Conservation (phyloP, 805 yeast genomes). For the Dipodascus geniculatus region DNA sequence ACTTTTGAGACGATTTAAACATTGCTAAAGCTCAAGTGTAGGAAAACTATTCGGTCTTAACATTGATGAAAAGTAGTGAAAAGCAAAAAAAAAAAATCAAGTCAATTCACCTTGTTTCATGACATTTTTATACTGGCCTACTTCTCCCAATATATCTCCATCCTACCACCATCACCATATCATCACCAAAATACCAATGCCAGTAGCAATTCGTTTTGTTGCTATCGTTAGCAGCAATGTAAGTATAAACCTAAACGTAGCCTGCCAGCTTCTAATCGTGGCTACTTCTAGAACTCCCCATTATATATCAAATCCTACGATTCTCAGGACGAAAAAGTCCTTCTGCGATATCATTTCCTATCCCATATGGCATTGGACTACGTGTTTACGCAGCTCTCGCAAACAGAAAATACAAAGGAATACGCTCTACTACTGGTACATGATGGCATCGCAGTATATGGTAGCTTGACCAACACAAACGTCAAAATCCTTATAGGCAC, state of each 20-base stretch:
- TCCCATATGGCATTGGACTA: constrained; percentile 29
- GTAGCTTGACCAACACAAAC: constrained; percentile 24
- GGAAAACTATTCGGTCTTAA: background rate
- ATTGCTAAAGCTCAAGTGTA: no score
- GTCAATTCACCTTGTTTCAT: no score
- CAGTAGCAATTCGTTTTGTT: constrained; percentile 16
- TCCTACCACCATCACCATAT: background rate
- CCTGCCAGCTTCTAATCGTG: background rate
- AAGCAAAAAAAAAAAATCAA: no score
- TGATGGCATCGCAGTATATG: constrained; percentile 28
- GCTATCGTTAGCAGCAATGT: constrained; percentile 17
- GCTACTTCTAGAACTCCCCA: constrained; percentile 14
- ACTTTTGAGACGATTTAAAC: constrained; percentile 17
- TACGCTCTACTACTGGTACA: constrained; percentile 21
- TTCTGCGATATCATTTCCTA: constrained; percentile 22
- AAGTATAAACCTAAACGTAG: no score
- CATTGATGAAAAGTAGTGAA: background rate
- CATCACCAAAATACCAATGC: constrained; percentile 7
- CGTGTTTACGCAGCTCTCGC: constrained; percentile 16
- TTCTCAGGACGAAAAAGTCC: constrained; percentile 2
- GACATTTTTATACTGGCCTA: background rate
- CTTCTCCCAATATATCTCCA: background rate
- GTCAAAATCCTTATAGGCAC: constrained; percentile 23
- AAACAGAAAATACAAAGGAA: constrained; percentile 12
- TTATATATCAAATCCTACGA: constrained; percentile 14